Percentiles rank a stretch among this genome's conserved stretches.
Evolutionary conservation across 1,139 yeast species (phyloP).

Genomic region (Schwanniomyces etchellsii): DNA sequence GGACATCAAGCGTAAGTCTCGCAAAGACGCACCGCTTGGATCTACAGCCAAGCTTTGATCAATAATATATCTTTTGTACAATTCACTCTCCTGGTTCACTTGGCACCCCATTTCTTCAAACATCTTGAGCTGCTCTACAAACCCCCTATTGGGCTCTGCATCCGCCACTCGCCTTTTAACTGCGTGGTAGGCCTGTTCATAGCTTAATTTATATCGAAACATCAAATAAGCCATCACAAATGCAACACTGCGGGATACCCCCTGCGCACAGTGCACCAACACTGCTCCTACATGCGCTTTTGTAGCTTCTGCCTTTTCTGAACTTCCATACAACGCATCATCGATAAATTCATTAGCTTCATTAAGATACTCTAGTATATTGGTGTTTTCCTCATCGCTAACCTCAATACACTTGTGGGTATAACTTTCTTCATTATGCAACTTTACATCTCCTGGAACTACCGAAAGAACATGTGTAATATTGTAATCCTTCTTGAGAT

Average conservation of each 20-base stretch:
- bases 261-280: constrained; percentile 77
- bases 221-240: constrained; percentile 73
- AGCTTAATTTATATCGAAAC: constrained; percentile 57
- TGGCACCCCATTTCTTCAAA: constrained; percentile 37
- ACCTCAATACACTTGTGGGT: constrained; percentile 59
- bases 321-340: constrained; percentile 41
- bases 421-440: constrained; percentile 41
- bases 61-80: constrained; percentile 23
- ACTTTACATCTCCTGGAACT: constrained; percentile 58
- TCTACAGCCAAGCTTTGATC: constrained; percentile 21
- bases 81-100: constrained; percentile 17
- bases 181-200: constrained; percentile 65
- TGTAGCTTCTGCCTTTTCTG: constrained; percentile 22
- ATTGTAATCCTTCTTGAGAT: constrained; percentile 37
- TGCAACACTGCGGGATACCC: constrained; percentile 76
- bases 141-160: constrained; percentile 75
- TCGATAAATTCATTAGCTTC: constrained; percentile 65
- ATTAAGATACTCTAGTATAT: constrained; percentile 58
- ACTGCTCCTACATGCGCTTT: constrained; percentile 44
- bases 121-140: constrained; percentile 62
- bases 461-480: constrained; percentile 71
- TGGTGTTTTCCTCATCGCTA: constrained; percentile 60
- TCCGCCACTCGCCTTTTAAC: constrained; percentile 55
- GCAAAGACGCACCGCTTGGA: constrained; percentile 20
- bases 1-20: constrained; percentile 10